Evolutionary conservation across 345 rosid species (phyloP).

Genomic region (Aquilaria malaccensis): DNA sequence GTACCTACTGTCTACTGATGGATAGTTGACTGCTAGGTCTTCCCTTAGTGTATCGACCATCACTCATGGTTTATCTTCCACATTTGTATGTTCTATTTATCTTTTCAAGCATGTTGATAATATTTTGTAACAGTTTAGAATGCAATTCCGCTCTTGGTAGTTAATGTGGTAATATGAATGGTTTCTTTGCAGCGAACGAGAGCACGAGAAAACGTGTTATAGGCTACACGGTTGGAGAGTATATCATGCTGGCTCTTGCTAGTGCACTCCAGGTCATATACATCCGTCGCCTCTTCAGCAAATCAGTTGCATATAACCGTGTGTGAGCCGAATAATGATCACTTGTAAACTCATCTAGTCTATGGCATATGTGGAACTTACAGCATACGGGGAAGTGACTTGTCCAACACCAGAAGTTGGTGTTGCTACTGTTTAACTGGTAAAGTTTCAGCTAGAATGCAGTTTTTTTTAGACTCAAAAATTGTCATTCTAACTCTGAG

Average conservation of each 20-base stretch:
- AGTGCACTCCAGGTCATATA: conserved; percentile 76
- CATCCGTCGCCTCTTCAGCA: conserved; percentile 93
- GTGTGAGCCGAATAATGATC: conserved; percentile 36
- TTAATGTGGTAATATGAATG: not conserved
- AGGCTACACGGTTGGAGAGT: conserved; percentile 78
- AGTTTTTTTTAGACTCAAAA: no score
- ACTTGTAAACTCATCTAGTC: not conserved
- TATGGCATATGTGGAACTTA: no score
- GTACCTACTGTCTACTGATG: no score
- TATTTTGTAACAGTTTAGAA: not conserved
- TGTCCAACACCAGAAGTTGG: no score
- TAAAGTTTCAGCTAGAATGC: no score
- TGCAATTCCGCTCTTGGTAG: not conserved
- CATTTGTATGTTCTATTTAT: not conserved
- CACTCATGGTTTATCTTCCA: not conserved
- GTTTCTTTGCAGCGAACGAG: conserved; percentile 72
- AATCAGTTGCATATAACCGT: conserved; percentile 82
- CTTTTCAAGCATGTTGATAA: not conserved
- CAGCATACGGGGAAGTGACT: no score
- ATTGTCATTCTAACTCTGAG: no score
- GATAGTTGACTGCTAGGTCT: no score
- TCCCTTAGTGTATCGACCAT: not conserved
- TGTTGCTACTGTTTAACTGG: no score
- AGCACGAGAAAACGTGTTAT: conserved; percentile 85
- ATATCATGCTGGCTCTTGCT: conserved; percentile 52